Evolutionary conservation across 352 stramenopile species (phyloP).

Genomic region (Saprolegnia diclina): DNA sequence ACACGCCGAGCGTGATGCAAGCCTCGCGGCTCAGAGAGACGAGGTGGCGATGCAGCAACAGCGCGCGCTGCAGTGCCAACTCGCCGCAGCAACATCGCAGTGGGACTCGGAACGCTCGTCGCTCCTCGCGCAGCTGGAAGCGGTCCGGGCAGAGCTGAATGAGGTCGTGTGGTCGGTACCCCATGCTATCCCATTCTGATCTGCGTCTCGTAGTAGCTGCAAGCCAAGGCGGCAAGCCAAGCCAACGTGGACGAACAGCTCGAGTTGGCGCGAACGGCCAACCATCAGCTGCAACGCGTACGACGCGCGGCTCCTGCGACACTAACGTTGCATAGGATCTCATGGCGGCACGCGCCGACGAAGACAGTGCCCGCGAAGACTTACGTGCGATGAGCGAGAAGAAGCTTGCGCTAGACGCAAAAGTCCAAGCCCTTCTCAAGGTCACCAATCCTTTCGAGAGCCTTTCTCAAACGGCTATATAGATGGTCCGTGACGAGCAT

Average conservation of each 20-base stretch:
- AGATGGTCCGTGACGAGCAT: constrained; percentile 4
- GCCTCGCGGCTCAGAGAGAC: neutral
- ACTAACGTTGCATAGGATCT: neutral
- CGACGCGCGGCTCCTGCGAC: neutral
- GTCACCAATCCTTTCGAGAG: neutral
- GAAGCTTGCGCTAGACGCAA: neutral
- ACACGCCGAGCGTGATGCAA: neutral
- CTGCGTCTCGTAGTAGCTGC: neutral
- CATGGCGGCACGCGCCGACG: neutral
- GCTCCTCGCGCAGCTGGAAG: neutral
- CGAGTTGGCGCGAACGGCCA: neutral
- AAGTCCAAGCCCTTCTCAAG: constrained; percentile 4
- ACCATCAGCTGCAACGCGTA: neutral
- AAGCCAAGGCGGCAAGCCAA: neutral
- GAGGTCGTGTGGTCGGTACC: neutral
- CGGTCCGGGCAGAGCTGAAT: neutral
- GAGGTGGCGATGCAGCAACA: neutral
- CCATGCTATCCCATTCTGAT: neutral
- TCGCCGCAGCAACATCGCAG: neutral
- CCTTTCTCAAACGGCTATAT: neutral
- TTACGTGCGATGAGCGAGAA: neutral
- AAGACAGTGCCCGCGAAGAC: neutral
- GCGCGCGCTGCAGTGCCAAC: neutral
- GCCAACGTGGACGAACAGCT: neutral
- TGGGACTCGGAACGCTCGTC: neutral